Percentiles rank a stretch among this genome's conserved stretches.
phyloP scores from a whole-genome alignment of 306 rosid species.

The Prunus davidiana region DNA sequence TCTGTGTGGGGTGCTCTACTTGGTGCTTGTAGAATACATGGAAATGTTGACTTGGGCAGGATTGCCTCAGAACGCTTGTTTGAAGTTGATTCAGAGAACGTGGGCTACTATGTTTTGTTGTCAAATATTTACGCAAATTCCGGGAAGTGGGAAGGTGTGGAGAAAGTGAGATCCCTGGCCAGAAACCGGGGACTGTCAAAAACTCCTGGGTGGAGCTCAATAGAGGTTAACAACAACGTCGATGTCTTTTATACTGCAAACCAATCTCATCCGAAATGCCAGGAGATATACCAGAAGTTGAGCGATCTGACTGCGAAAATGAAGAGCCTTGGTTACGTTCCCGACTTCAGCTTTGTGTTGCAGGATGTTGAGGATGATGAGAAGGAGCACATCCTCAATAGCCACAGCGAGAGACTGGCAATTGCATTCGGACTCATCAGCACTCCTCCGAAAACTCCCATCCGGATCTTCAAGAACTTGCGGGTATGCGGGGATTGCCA shows the following conservation, averaged over 20 bases:
- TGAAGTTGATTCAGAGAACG: conserved; percentile 37
- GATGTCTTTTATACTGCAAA: conserved; percentile 46
- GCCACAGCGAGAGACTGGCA: conserved; percentile 51
- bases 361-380: conserved; percentile 60
- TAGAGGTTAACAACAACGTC: conserved; percentile 48
- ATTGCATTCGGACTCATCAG: conserved; percentile 44
- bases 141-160: conserved; percentile 48
- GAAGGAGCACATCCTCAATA: conserved; percentile 43
- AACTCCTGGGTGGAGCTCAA: conserved; percentile 58
- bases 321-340: conserved; percentile 46
- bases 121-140: conserved; percentile 47
- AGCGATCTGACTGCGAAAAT: conserved; percentile 35
- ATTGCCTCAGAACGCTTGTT: conserved; percentile 45
- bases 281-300: conserved; percentile 42
- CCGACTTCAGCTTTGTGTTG: conserved; percentile 44
- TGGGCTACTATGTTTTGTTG: conserved; percentile 49
- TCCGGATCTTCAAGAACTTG: conserved; percentile 51
- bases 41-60: conserved; percentile 39
- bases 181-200: conserved; percentile 40
- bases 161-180: conserved; percentile 44
- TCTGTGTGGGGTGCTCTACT: conserved; percentile 61
- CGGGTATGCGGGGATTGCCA: conserved; percentile 53
- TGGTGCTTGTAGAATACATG: conserved; percentile 58
- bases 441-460: conserved; percentile 36
- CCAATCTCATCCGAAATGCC: conserved; percentile 42